Evolutionary conservation across 1,284 basidiomycete genomes (phyloP), one percentile per base, ranked within the genome.

Genomic region (Fereydounia khargensis): DNA sequence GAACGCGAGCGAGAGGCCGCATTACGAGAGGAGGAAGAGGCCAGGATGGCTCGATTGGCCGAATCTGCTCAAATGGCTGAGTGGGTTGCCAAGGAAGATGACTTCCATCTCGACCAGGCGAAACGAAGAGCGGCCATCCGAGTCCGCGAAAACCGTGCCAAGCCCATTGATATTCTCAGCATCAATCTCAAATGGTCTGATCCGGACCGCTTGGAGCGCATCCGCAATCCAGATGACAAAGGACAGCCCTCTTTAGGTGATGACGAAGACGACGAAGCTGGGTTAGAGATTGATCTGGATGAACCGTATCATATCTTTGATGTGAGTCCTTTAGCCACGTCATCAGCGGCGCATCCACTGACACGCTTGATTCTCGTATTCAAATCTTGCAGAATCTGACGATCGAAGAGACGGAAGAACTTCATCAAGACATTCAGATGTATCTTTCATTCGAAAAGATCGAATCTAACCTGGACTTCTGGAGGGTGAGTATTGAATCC

Each of bases 231-330:
- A 69, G 96, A 96, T 73, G 82, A 97, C 43, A 86, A 88, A 52
- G 45, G 83, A 55, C 45, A 51, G 21, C n/a, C n/a, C n/a, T n/a
- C n/a, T n/a, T n/a, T n/a, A n/a, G n/a, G n/a, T n/a, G n/a, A n/a
- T n/a, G 82, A n/a, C 82, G n/a, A 77, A n/a, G 56, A 87, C 20
- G 85, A 88, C 27, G 86, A 90, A 53, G 84, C 87, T 32, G 90
- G 90, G 11, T 82, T 98, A 39, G 95, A 98, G 77, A 95, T 97
- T 67, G 95, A 98, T 77, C 83, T 98, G 35, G 92, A 97, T 65
- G 95, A 98, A 76, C 95, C 95, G 0, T 96, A 96, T 78, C 87
- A 87, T 62, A 96, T 98, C 60, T 87, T 98, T 57, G 89, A 95
- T 56, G 90, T 90, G 70, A 55, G 86, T 80, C 14, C 8, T n/a